Evolutionary conservation across 139 green algal species (phyloP).

Genomic region (Tetradesmus lagerheimii): DNA sequence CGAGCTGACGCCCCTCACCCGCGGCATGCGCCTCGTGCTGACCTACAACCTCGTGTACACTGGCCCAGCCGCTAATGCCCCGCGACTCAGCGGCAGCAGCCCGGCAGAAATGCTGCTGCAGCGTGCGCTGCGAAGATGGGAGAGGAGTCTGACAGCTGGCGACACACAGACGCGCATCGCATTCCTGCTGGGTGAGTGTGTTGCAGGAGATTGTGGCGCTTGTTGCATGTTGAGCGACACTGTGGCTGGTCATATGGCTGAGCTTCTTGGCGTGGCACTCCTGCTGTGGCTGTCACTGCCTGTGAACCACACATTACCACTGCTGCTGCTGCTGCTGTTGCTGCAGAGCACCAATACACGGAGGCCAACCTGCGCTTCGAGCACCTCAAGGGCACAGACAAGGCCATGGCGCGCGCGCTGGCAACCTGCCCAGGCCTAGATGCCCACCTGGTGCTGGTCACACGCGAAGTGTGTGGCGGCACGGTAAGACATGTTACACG

Average conservation of each 20-base stretch:
- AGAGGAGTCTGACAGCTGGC: neutral
- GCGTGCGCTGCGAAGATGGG: neutral
- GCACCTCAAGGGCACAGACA: slow-evolving; percentile 41
- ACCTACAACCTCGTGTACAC: slow-evolving; percentile 43
- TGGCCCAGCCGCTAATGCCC: neutral
- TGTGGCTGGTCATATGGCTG: too few relatives aligned
- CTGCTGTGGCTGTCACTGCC: neutral
- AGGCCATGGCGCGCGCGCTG: neutral
- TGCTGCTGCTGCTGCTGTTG: neutral
- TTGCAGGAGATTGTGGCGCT: neutral
- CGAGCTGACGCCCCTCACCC: slow-evolving; percentile 19
- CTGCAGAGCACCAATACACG: slow-evolving; percentile 43
- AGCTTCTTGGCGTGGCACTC: neutral
- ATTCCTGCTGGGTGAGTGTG: slow-evolving; percentile 1
- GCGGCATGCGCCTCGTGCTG: slow-evolving; percentile 35
- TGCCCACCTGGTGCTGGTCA: slow-evolving; percentile 44
- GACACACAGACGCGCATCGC: neutral
- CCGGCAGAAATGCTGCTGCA: neutral
- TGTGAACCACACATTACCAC: neutral
- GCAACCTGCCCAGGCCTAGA: neutral
- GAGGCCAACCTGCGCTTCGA: slow-evolving; percentile 46
- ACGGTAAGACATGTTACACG: too few relatives aligned
- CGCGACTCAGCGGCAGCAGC: neutral
- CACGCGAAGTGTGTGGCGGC: neutral
- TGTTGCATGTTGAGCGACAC: neutral